Evolutionary conservation across 805 yeast genomes (phyloP), one percentile per base, ranked within the genome.

Genomic region (Pichia manshurica): DNA sequence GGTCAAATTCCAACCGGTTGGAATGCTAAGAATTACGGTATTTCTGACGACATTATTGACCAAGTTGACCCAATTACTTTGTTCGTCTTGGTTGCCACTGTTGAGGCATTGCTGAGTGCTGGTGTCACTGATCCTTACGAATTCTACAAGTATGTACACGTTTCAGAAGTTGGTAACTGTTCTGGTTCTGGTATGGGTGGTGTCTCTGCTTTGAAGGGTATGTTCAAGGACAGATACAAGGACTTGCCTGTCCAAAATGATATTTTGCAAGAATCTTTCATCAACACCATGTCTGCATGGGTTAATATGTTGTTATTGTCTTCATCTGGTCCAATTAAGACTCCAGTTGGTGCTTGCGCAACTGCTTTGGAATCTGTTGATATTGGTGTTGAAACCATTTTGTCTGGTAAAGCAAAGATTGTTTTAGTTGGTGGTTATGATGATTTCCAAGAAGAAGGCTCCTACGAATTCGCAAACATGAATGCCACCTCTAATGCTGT

Each of bases 171-270:
- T 58, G 99, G 99, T 75, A 95, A 91, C 79, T 90, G 98, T 78
- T 85, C 96, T 42, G 99, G 99, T 75, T 89, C 97, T 48, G 99
- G 99, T 81, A 91, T 93, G 96, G 99, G 99, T 72, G 99, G 99
- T 84, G 95, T 91, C 61, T 68, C 85, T 59, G 99, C 99, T 45
- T 73, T 93, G 64, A 87, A 95, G 69, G 97, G 96, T 60, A 93
- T 93, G 98, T 93, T 89, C 77, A 89, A 79, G 70, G 96, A 91
- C 65, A 83, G 99, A 73, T 93, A 77, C 74, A 73, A 79, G 59
- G 99, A 93, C 67, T 76, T 76, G 70, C 96, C 96, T 47, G 96
- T 90, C 47, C 99, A 95, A 75, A 93, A 87, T 66, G 99, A 93
- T 72, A 85, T 93, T 58, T 76, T 93, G 59, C 99, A 91, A 73